Conservation (phyloP, 345 rosid species). For the Gossypium rotundifolium region DNA sequence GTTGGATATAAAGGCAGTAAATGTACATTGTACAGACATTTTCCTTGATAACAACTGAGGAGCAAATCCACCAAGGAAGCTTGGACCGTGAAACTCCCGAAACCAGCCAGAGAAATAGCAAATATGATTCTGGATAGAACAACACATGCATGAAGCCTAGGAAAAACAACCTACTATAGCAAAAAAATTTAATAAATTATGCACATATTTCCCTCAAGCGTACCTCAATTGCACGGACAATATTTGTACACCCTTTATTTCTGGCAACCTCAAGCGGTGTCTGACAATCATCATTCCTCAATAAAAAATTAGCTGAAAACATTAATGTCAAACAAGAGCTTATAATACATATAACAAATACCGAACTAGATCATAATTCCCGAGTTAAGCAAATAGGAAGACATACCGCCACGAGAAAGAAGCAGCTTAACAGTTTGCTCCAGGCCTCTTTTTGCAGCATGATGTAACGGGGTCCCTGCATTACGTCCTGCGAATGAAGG, state of each 20-base stretch:
- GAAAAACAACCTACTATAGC: neutral
- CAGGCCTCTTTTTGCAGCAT: constrained; percentile 51
- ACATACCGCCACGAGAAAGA: constrained; percentile 38
- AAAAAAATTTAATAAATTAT: neutral
- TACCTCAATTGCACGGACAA: constrained; percentile 48
- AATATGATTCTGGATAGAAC: constrained; percentile 31
- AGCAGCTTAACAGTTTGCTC: constrained; percentile 38
- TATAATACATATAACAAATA: constrained; percentile 8
- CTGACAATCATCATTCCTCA: constrained; percentile 48
- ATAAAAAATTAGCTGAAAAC: constrained; percentile 42
- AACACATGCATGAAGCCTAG: constrained; percentile 4
- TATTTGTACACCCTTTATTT: constrained; percentile 30
- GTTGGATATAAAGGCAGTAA: neutral
- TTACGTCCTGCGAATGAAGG: constrained; percentile 30
- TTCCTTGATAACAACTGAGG: constrained; percentile 40
- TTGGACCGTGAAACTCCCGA: constrained; percentile 46
- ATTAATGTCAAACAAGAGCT: constrained; percentile 6
- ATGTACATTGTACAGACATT: constrained; percentile 27
- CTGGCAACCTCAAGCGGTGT: constrained; percentile 52
- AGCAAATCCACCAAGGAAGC: constrained; percentile 42
- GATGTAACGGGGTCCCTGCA: constrained; percentile 54
- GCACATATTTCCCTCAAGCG: constrained; percentile 5
- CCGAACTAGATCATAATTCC: neutral
- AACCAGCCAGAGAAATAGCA: constrained; percentile 49
- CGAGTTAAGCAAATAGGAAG: constrained; percentile 2